phyloP scores from a whole-genome alignment of 352 stramenopile genomes.

The Phytophthora rubi region DNA sequence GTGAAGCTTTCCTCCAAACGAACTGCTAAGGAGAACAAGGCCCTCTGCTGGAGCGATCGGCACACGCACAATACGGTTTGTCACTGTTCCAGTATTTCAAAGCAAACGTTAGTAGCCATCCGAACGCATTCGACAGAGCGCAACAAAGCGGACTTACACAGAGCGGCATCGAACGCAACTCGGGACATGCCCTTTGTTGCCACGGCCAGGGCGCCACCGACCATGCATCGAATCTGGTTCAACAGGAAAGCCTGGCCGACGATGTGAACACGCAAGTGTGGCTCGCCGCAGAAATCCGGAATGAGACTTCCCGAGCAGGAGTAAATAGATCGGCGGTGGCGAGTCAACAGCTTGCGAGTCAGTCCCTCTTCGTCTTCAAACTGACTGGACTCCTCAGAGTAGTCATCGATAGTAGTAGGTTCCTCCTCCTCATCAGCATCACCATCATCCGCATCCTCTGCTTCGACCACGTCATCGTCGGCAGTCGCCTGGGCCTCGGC shows the following conservation, averaged over 20 bases:
- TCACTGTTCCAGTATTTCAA: slow-evolving; percentile 42
- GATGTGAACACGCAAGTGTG: slow-evolving; percentile 80
- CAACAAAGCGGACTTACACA: slow-evolving; percentile 46
- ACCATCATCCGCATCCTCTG: slow-evolving; percentile 5
- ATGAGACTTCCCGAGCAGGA: slow-evolving; percentile 73
- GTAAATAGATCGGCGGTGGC: slow-evolving; percentile 82
- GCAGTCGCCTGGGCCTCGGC: slow-evolving; percentile 12
- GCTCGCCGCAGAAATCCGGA: slow-evolving; percentile 60
- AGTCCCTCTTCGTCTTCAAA: slow-evolving; percentile 47
- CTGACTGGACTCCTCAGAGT: slow-evolving; percentile 38
- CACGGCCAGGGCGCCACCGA: slow-evolving; percentile 85
- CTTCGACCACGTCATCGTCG: slow-evolving; percentile 15
- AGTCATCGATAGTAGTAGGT: slow-evolving; percentile 26
- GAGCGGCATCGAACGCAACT: slow-evolving; percentile 70
- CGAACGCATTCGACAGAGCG: neutral
- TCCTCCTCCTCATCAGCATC: slow-evolving; percentile 23
- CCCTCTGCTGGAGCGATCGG: slow-evolving; percentile 89
- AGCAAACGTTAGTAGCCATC: neutral
- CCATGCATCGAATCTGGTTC: slow-evolving; percentile 93
- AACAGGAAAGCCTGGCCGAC: slow-evolving; percentile 86
- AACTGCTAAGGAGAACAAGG: slow-evolving; percentile 84
- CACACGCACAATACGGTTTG: slow-evolving; percentile 83
- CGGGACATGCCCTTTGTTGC: slow-evolving; percentile 75
- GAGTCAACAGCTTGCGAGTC: slow-evolving; percentile 61
- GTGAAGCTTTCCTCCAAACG: slow-evolving; percentile 83